These are phyloP conservation scores for Dryas drummondii DNA, from an alignment of 306 rosid species.

Conservation along the genomic window DNA sequence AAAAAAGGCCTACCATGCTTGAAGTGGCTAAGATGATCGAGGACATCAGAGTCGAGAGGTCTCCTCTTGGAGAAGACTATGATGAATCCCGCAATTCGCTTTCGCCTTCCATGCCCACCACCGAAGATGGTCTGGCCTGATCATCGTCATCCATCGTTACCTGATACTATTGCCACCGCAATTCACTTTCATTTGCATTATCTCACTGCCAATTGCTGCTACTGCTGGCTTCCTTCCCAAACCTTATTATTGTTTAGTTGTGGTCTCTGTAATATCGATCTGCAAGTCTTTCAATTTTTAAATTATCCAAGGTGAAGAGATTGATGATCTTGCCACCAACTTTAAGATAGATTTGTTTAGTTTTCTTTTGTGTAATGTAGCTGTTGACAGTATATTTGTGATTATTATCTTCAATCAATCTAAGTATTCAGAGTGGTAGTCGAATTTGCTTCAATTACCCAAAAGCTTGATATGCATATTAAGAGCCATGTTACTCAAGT, in stretches of 20 bases:
- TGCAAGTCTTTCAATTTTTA: slow-evolving; percentile 29
- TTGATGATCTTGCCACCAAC: slow-evolving; percentile 28
- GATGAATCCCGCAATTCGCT: slow-evolving; percentile 85
- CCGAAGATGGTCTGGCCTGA: slow-evolving; percentile 85
- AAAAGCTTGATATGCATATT: not conserved
- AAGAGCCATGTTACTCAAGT: no score
- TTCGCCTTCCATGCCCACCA: slow-evolving; percentile 86
- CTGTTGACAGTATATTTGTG: slow-evolving; percentile 21
- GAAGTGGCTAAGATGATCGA: slow-evolving; percentile 88
- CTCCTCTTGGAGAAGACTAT: slow-evolving; percentile 87
- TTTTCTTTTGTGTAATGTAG: slow-evolving; percentile 34
- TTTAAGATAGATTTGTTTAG: slow-evolving; percentile 34
- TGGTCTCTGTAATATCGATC: slow-evolving; percentile 37
- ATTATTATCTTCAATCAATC: not conserved
- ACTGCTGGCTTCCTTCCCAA: slow-evolving; percentile 22
- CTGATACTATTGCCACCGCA: no score
- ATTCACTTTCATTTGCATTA: slow-evolving; percentile 33
- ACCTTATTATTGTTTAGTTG: slow-evolving; percentile 37
- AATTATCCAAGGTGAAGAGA: slow-evolving; percentile 28
- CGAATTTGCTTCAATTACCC: not conserved
- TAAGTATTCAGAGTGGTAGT: not conserved
- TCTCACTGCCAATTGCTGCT: slow-evolving; percentile 41
- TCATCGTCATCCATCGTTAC: no score
- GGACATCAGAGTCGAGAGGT: slow-evolving; percentile 92
- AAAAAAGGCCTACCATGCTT: slow-evolving; percentile 88